phyloP scores from a whole-genome alignment of 1,284 basidiomycete genomes.

The Tylopilus sp. region DNA sequence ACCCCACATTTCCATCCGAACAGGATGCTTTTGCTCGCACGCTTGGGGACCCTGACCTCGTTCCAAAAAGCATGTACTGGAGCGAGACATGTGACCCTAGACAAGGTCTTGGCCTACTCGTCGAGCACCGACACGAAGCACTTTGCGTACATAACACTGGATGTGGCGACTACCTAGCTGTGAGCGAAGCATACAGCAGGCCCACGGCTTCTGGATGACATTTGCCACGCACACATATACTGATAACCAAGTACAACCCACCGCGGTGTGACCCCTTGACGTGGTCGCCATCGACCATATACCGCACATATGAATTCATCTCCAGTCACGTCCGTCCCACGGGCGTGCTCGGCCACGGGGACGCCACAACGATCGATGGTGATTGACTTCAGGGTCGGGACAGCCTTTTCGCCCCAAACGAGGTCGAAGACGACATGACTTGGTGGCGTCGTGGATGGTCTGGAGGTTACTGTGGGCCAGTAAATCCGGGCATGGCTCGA shows the following conservation, averaged over 20 bases:
- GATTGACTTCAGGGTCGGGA: slow-evolving; percentile 20
- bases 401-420: background rate
- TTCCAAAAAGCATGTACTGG: slow-evolving; percentile 7
- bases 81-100: slow-evolving; percentile 3
- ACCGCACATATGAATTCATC: slow-evolving; percentile 7
- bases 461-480: background rate
- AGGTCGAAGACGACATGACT: background rate
- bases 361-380: slow-evolving; percentile 9
- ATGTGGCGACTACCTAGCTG: background rate
- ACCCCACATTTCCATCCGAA: slow-evolving; percentile 7
- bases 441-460: background rate
- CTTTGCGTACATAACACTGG: background rate
- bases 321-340: slow-evolving; percentile 3
- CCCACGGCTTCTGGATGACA: background rate
- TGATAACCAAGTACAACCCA: background rate
- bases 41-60: slow-evolving; percentile 17
- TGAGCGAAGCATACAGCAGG: slow-evolving; percentile 10
- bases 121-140: background rate
- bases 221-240: background rate
- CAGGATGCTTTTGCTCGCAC: slow-evolving; percentile 16
- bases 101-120: background rate
- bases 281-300: slow-evolving; percentile 1
- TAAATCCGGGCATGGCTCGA: background rate
- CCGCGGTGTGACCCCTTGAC: background rate
- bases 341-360: slow-evolving; percentile 13